Evolutionary conservation across 352 stramenopile species (phyloP).

Genomic region (Globisporangium recalcitrans): DNA sequence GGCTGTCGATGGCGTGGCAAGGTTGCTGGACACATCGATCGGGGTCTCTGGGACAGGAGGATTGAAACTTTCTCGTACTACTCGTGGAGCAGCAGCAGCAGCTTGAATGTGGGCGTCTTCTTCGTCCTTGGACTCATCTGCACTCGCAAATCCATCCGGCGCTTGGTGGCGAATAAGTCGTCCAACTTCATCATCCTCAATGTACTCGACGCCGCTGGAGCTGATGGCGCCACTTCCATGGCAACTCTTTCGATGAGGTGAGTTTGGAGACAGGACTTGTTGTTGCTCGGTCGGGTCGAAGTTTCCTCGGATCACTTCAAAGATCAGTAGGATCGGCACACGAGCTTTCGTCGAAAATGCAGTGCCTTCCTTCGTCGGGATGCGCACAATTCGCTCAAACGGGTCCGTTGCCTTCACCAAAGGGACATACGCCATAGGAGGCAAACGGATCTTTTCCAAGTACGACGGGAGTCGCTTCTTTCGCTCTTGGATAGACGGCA

Average conservation of each 20-base stretch:
- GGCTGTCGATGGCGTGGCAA: constrained; percentile 48
- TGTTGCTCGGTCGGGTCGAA: constrained; percentile 49
- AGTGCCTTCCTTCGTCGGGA: constrained; percentile 82
- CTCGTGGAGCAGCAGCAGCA: constrained; percentile 17
- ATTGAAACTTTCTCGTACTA: constrained; percentile 10
- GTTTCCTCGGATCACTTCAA: constrained; percentile 83
- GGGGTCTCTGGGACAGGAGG: constrained; percentile 58
- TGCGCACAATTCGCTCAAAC: constrained; percentile 83
- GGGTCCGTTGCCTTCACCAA: constrained; percentile 84
- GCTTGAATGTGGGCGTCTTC: neutral
- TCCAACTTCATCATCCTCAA: constrained; percentile 77
- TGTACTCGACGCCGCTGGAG: constrained; percentile 56
- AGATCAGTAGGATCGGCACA: constrained; percentile 85
- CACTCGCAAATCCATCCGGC: constrained; percentile 43
- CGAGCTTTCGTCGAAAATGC: constrained; percentile 85
- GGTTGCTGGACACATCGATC: constrained; percentile 43
- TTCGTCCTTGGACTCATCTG: constrained; percentile 34
- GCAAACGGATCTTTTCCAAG: constrained; percentile 75
- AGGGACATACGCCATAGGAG: constrained; percentile 86
- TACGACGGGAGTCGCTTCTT: constrained; percentile 77
- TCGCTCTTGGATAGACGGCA: constrained; percentile 71
- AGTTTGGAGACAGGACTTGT: constrained; percentile 45
- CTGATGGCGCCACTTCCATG: constrained; percentile 29
- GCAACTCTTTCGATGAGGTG: constrained; percentile 41
- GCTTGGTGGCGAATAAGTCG: constrained; percentile 65